phyloP scores from a whole-genome alignment of 1,284 basidiomycete genomes.

The Calocybe gambosa region DNA sequence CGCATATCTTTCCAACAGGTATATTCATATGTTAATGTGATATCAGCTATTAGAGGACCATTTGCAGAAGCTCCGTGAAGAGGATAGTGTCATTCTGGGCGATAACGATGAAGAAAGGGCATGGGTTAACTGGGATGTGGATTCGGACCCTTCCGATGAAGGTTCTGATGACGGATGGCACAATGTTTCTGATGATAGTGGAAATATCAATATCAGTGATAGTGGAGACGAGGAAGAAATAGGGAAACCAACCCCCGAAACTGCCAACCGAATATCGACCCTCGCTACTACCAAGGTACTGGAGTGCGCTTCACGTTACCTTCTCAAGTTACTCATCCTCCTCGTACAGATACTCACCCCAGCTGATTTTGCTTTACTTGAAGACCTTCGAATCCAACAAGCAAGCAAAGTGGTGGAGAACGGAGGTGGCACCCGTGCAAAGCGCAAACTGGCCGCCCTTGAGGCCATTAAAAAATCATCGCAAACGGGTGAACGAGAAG shows the following conservation, averaged over 20 bases:
- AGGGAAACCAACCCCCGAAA: constrained; percentile 18
- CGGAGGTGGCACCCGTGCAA: constrained; percentile 72
- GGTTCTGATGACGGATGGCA: constrained; percentile 71
- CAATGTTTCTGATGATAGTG: constrained; percentile 70
- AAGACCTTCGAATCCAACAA: constrained; percentile 83
- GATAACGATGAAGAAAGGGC: constrained; percentile 66
- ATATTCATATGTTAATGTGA: neutral
- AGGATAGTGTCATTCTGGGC: constrained; percentile 52
- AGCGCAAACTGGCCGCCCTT: constrained; percentile 80
- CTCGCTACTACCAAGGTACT: constrained; percentile 77
- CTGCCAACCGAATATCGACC: constrained; percentile 42
- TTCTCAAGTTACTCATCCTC: neutral
- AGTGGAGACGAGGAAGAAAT: constrained; percentile 71
- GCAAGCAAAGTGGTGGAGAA: constrained; percentile 70
- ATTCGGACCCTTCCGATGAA: constrained; percentile 57
- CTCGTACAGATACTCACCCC: constrained; percentile 85
- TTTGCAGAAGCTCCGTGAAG: constrained; percentile 45
- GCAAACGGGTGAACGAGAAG: constrained; percentile 38
- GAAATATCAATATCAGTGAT: constrained; percentile 76
- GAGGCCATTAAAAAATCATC: constrained; percentile 62
- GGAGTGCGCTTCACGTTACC: constrained; percentile 3
- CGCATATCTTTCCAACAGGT: neutral
- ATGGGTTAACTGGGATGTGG: constrained; percentile 92
- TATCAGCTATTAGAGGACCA: constrained; percentile 52
- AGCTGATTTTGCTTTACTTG: constrained; percentile 92